Percentiles rank a stretch among this genome's conserved stretches.
Conservation (phyloP, 441 rosid species). For the Populus hybrid region DNA sequence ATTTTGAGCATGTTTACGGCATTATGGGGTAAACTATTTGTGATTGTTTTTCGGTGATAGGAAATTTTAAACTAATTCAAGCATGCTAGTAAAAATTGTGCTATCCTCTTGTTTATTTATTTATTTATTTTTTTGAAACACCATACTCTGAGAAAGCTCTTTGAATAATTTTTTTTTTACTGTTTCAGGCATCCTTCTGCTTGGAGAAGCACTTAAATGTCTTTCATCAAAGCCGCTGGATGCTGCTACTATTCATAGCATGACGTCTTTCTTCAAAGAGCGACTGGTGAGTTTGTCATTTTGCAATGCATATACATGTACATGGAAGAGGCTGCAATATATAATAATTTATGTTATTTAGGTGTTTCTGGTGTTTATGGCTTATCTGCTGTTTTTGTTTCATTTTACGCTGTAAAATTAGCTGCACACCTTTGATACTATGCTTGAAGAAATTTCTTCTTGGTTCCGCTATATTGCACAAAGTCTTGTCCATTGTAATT, state of each 20-base stretch:
- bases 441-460: not conserved
- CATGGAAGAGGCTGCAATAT: not conserved
- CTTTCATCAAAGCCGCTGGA: conserved; percentile 60
- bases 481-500: not conserved
- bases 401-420: not conserved
- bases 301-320: not conserved
- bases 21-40: not conserved
- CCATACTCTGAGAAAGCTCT: not conserved
- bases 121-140: not conserved
- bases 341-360: not conserved
- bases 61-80: not conserved
- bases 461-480: not conserved
- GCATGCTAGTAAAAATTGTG: not conserved
- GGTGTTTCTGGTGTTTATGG: not conserved
- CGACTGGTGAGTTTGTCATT: conserved; percentile 60
- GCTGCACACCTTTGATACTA: not conserved
- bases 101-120: not conserved
- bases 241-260: conserved; percentile 49
- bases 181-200: conserved; percentile 64
- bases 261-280: conserved; percentile 65
- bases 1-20: not conserved
- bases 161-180: not conserved
- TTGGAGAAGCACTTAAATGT: conserved; percentile 59
- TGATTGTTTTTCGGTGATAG: not conserved
- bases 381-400: not conserved